phyloP scores from a whole-genome alignment of 345 rosid species.

The Eucalyptus leucophloia region DNA sequence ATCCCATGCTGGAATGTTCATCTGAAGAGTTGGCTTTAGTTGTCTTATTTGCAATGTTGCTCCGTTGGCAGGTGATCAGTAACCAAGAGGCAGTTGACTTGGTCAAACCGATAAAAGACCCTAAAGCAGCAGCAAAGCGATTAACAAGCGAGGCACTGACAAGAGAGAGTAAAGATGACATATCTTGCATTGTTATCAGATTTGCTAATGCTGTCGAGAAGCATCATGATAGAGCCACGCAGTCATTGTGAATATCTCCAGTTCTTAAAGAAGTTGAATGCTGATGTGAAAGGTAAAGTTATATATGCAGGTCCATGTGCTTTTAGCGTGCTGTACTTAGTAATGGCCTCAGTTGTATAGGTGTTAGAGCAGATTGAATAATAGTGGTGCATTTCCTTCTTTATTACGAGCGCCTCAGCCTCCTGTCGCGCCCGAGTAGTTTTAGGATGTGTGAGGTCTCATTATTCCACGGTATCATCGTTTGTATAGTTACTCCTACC shows the following conservation, averaged over 20 bases:
- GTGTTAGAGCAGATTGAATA: background rate
- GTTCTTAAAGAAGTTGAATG: background rate
- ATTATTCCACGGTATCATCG: background rate
- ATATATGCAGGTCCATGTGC: background rate
- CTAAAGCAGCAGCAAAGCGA: background rate
- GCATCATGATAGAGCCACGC: background rate
- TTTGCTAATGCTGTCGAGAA: background rate
- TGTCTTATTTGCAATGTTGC: background rate
- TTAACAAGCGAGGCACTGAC: constrained; percentile 1
- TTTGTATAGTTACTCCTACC: background rate
- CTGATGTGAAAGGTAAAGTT: background rate
- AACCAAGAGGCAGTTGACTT: constrained; percentile 7
- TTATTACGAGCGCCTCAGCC: background rate
- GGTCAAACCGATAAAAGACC: constrained; percentile 1
- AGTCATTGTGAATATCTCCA: background rate
- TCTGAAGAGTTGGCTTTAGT: background rate
- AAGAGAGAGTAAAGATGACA: constrained; percentile 10
- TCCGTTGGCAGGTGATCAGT: background rate
- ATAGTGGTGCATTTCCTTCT: background rate
- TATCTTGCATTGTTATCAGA: constrained; percentile 5
- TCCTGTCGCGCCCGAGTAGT: background rate
- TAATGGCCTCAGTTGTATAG: background rate
- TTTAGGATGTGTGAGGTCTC: background rate
- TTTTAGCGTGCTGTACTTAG: background rate
- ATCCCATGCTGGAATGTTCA: background rate